Evolutionary conservation across 2,329 filamentous ascomycete species (phyloP), one percentile per base, ranked within the genome.

Genomic region (Aspergillus caelatus): DNA sequence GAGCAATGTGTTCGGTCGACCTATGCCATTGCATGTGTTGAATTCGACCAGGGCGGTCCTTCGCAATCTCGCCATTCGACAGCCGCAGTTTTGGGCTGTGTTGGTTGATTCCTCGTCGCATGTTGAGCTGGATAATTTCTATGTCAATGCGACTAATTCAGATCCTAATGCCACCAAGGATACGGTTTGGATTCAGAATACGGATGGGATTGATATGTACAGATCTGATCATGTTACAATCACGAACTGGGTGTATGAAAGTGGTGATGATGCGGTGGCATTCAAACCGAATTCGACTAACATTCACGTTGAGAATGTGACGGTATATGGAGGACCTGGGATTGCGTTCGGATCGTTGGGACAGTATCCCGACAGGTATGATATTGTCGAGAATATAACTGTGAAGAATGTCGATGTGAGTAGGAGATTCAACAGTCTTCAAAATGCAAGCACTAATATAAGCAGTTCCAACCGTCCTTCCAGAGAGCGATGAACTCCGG

Each of bases 41-140:
- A n/a, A n/a, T n/a, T n/a, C n/a, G n/a, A n/a, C n/a, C n/a, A n/a
- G n/a, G n/a, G n/a, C n/a, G n/a, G n/a, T n/a, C n/a, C n/a, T n/a
- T n/a, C n/a, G n/a, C n/a, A n/a, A n/a, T n/a, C n/a, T 88, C 19
- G 77, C 77, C 2, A 87, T 82, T 75, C 74, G 78, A 8, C 80
- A 83, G 72, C 72, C 77, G 4, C 82, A 85, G 64, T 85, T 85
- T 69, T 85, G 83, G 83, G 81, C 80, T 55, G 81, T 76, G 0
- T 80, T 81, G 65, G 75, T 81, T 10, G 81, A 81, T 21, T 74
- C 84, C 62, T 81, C 79, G 48, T 75, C 82, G 65, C 84, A 85
- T 62, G 76, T 85, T 59, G 83, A 82, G 12, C 82, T 85, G 77
- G 83, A 81, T 11, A 85, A 85, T 63, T 73, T 84, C n/a, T 81